Base-by-base conservation (phyloP, 2,329 filamentous ascomycete genomes). In the Aspergillus novoparasiticus region DNA sequence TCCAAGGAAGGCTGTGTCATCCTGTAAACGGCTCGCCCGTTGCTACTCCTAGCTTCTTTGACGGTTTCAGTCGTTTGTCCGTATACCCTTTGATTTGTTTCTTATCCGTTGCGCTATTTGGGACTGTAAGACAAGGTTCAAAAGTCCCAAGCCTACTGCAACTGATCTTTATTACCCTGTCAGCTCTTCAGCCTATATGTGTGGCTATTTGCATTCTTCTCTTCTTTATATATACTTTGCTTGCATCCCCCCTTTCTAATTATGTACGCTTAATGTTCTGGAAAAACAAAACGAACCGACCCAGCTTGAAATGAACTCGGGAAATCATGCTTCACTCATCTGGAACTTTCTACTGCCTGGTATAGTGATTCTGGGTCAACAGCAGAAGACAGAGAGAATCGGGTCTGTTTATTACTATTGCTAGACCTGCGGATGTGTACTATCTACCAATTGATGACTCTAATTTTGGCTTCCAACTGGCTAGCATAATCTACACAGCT, bases 1-100 rank as follows among this genome's bases (percentile, higher is more conserved):
- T 74, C 75, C 51, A 67, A 72, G 21, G 68, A 67, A 12, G 64
- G 69, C 56, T 80, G 78, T 64, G 67, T 78, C 34, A 79, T 80
- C 60, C 70, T 76, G 54, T 80, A 66, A 72, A 62, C 53, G 54
- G 56, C 43, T 63, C 56, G 36, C 41, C 16, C 57, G 36, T 6
- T 39, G 32, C 28, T 4, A 19, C n/a, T 21, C 8, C 19, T 34
- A 16, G n/a, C 34, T 39, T 55, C n/a, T 41, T 55, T 19, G 30
- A 8, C 23, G 28, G 34, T 61, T 30, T 64, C 58, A 28, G 60
- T 54, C 59, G 50, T 57, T 36, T 63, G 61, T 60, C 55, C 58
- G 36, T 68, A 69, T 67, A 66, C 66, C 67, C 66, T 54, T 60
- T 23, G 48, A 54, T 54, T 59, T 61, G 48, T 45, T 58, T 60